Percentiles rank a stretch among this genome's conserved stretches.
These are phyloP conservation scores for Apocynum venetum DNA, from an alignment of 257 asterid genomes.

Conservation along the genomic window DNA sequence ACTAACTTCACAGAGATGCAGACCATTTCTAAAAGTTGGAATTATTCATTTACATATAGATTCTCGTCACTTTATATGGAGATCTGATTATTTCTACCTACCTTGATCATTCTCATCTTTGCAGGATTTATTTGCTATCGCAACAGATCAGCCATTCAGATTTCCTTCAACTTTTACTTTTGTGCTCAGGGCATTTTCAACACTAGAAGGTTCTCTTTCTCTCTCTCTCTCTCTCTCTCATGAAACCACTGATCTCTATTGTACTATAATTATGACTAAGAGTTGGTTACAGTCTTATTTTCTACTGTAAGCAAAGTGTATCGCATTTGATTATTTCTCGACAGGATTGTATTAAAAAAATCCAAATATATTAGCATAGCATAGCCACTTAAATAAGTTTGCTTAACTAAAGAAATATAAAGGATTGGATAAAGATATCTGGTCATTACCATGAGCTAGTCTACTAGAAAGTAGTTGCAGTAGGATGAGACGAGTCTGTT, in stretches of 20 bases:
- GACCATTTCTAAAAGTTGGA: background rate
- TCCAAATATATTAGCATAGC: background rate
- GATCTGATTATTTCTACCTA: background rate
- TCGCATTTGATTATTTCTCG: background rate
- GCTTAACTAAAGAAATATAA: background rate
- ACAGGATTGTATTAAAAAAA: background rate
- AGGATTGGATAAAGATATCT: background rate
- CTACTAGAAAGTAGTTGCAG: background rate
- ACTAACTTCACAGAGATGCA: background rate
- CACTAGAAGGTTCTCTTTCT: conserved; percentile 78
- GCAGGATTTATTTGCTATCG: conserved; percentile 99
- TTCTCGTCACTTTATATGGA: background rate
- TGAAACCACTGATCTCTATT: background rate
- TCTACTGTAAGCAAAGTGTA: too few relatives aligned
- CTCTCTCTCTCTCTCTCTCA: conserved; percentile 14
- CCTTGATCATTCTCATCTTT: conserved; percentile 7
- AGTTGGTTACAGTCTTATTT: background rate
- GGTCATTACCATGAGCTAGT: background rate
- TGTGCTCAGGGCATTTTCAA: conserved; percentile 90
- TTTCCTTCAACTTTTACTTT: conserved; percentile 92
- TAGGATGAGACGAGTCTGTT: background rate
- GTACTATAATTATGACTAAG: too few relatives aligned
- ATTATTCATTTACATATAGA: background rate
- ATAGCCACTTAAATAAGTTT: background rate
- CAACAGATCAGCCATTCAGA: conserved; percentile 95